Percentiles rank a stretch among this genome's conserved stretches.
These are phyloP conservation scores for Alisma plantagoaquatica DNA, from an alignment of 106 monocot species.

Conservation along the genomic window DNA sequence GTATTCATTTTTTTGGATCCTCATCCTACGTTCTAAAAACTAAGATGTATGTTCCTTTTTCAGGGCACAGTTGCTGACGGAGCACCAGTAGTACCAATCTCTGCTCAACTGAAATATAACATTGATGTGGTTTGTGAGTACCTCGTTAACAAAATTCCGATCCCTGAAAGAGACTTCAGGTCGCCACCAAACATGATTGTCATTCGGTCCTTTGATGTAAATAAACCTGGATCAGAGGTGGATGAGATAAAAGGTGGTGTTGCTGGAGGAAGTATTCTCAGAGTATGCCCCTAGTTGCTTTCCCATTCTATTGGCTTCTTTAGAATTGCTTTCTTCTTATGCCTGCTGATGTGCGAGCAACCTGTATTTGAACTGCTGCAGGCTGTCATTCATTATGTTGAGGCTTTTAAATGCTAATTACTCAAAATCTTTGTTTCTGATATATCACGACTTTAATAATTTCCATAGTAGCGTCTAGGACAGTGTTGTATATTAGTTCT, in stretches of 20 bases:
- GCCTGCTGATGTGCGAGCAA: too few species aligned
- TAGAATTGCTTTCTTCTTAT: neutral
- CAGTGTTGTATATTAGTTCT: too few species aligned
- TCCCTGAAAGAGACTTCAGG: conserved; percentile 71
- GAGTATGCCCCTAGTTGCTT: conserved; percentile 26
- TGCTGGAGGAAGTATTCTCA: conserved; percentile 72
- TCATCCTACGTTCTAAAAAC: too few species aligned
- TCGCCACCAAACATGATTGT: conserved; percentile 94
- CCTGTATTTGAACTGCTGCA: too few species aligned
- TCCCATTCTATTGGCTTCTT: neutral
- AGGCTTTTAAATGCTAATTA: too few species aligned
- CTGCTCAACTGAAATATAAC: conserved; percentile 90
- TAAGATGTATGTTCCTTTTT: too few species aligned
- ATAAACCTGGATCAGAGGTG: conserved; percentile 96
- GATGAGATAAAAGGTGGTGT: conserved; percentile 95
- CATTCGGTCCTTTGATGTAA: conserved; percentile 95
- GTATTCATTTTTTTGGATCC: too few species aligned
- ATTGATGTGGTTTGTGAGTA: conserved; percentile 96
- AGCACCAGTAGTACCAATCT: conserved; percentile 90
- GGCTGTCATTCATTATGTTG: too few species aligned
- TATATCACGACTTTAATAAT: too few species aligned
- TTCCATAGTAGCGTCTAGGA: too few species aligned
- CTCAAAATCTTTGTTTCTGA: too few species aligned
- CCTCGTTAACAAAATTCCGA: conserved; percentile 81
- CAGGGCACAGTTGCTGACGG: conserved; percentile 94